Evolutionary conservation across 139 green algal species (phyloP).

Genomic region (Picochlorum sp.): DNA sequence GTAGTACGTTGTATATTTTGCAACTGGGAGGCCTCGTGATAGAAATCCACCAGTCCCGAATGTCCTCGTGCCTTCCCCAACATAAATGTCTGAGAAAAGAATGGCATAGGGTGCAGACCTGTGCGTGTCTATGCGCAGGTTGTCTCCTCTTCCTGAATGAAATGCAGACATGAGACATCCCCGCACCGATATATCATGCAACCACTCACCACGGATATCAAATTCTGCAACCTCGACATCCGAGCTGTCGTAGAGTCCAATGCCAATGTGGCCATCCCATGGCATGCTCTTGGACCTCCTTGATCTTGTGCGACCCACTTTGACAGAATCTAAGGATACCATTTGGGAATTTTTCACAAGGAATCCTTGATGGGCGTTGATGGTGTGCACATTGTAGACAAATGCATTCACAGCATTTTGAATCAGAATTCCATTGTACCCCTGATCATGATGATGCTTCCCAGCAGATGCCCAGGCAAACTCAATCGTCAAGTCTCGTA

Average conservation of each 20-base stretch:
- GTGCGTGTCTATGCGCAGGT: constrained; percentile 1
- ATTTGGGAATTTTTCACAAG: background rate
- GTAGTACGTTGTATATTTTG: constrained; percentile 14
- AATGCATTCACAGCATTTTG: constrained; percentile 9
- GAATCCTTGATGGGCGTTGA: constrained; percentile 4
- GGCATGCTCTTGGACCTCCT: background rate
- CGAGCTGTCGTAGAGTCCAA: constrained; percentile 10
- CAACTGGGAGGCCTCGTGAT: constrained; percentile 3
- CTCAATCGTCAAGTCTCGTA: constrained; percentile 5
- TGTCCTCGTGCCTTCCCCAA: background rate
- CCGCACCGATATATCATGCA: constrained; percentile 3
- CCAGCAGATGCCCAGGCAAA: background rate
- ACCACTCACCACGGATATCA: constrained; percentile 6
- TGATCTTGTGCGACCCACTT: background rate
- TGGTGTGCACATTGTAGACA: constrained; percentile 4
- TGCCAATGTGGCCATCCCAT: constrained; percentile 9
- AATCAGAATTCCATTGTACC: constrained; percentile 10
- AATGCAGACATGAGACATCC: constrained; percentile 2
- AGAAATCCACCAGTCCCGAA: constrained; percentile 7
- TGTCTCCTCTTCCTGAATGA: constrained; percentile 11
- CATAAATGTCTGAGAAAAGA: constrained; percentile 10
- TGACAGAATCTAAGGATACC: background rate
- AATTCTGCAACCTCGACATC: constrained; percentile 11
- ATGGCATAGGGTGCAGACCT: constrained; percentile 8
- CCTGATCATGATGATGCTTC: background rate